Evolutionary conservation across 2,329 filamentous ascomycete genomes (phyloP).

Genomic region (Paracorniculantispora psalliotae): DNA sequence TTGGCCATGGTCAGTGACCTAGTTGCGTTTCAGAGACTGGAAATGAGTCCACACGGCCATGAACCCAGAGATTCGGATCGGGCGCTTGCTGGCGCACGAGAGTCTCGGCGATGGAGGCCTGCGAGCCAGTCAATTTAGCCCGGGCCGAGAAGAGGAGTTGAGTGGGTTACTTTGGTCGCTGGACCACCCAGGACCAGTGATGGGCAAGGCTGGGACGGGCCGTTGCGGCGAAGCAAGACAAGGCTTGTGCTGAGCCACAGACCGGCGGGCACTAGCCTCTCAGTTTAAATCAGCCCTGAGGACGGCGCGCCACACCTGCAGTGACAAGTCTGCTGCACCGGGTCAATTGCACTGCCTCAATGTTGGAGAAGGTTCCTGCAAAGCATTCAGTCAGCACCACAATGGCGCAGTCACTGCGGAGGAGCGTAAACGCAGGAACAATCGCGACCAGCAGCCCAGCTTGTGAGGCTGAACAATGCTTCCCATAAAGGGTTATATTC

Average conservation of each 20-base stretch:
- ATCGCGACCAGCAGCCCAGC: not conserved
- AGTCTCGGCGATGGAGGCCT: conserved; percentile 1
- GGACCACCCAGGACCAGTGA: not conserved
- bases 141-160: not conserved
- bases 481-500: not conserved
- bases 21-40: not conserved
- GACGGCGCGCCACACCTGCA: not conserved
- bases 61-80: conserved; percentile 8
- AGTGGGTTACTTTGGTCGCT: not conserved
- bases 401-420: not conserved
- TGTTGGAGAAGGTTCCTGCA: not conserved
- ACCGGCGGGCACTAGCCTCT: conserved; percentile 2
- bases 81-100: not conserved
- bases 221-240: conserved; percentile 4
- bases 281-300: not conserved
- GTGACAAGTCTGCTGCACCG: not conserved
- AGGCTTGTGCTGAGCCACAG: conserved; percentile 6
- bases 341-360: conserved; percentile 4
- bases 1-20: not conserved
- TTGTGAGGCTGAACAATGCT: not conserved
- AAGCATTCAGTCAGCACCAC: not conserved
- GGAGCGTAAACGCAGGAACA: conserved; percentile 4
- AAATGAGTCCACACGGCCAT: conserved; percentile 6
- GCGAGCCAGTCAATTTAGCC: not conserved
- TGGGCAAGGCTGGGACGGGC: conserved; percentile 9